These are phyloP conservation scores for Penicillium sclerotigenum DNA, from an alignment of 2,329 filamentous ascomycete species.

Conservation along the genomic window DNA sequence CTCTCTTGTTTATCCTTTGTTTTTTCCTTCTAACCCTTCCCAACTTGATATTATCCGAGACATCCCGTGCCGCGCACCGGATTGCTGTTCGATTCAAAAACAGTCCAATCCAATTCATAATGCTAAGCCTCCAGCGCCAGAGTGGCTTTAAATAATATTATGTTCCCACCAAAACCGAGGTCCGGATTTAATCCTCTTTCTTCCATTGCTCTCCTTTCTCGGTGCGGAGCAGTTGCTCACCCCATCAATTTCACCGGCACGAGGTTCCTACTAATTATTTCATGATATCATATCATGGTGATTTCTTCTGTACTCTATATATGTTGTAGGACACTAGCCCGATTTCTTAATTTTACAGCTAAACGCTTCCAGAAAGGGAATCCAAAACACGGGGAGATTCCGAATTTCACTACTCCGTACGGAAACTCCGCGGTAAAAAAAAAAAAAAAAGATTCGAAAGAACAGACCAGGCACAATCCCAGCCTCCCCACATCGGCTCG, in stretches of 20 bases:
- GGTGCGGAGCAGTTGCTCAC: conserved; percentile 4
- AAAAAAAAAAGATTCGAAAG: not conserved
- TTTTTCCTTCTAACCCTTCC: not conserved
- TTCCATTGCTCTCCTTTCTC: not conserved
- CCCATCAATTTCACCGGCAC: not conserved
- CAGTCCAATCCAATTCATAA: not conserved
- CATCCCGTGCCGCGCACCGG: conserved; percentile 4
- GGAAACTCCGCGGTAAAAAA: not conserved
- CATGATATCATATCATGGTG: too few relatives aligned
- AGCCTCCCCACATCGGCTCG: conserved; percentile 13
- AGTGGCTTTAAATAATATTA: not conserved
- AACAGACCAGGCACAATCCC: conserved; percentile 1
- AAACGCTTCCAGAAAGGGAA: not conserved
- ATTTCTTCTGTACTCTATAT: too few relatives aligned
- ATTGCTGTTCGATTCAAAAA: not conserved
- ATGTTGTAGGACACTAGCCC: not conserved
- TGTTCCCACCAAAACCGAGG: not conserved
- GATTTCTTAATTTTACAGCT: not conserved
- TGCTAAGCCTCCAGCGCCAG: not conserved
- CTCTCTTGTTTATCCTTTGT: not conserved
- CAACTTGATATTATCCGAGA: conserved; percentile 1
- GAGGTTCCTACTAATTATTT: not conserved
- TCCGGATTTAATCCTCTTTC: not conserved
- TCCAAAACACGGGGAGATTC: not conserved
- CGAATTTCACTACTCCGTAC: not conserved